Evolutionary conservation across 2,329 filamentous ascomycete species (phyloP).

Genomic region (Tolypocladium pustulatum): DNA sequence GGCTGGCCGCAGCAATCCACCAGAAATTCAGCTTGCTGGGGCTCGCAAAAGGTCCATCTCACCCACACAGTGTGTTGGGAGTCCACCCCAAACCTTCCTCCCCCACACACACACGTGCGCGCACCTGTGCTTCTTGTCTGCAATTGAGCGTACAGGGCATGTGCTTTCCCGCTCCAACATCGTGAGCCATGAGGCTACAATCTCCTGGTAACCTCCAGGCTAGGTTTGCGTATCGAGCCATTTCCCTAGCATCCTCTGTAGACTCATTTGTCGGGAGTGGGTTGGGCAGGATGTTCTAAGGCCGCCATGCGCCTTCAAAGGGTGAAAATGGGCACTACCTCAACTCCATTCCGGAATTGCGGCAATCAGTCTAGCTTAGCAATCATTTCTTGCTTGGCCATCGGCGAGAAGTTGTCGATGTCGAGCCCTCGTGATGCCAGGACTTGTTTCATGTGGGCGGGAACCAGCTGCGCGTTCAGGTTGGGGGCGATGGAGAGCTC

Average conservation of each 20-base stretch:
- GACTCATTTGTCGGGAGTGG: conserved; percentile 18
- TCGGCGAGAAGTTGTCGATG: conserved; percentile 84
- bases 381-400: conserved; percentile 94
- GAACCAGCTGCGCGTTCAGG: conserved; percentile 81
- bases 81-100: conserved; percentile 13
- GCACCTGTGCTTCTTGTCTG: conserved; percentile 16
- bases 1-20: conserved; percentile 14
- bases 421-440: conserved; percentile 74
- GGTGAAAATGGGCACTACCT: conserved; percentile 20
- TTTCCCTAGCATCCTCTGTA: conserved; percentile 16
- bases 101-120: conserved; percentile 16
- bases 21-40: conserved; percentile 11
- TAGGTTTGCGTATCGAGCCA: conserved; percentile 16
- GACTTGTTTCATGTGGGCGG: conserved; percentile 64
- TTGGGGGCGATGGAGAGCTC: conserved; percentile 92
- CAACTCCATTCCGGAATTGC: conserved; percentile 16
- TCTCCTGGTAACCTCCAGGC: conserved; percentile 16
- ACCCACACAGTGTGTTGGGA: conserved; percentile 16
- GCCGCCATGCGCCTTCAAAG: conserved; percentile 17
- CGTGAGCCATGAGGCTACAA: conserved; percentile 16
- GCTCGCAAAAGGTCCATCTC: conserved; percentile 16
- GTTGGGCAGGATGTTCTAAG: conserved; percentile 17
- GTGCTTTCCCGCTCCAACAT: conserved; percentile 4
- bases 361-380: conserved; percentile 79
- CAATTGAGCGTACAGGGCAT: conserved; percentile 5